These are phyloP conservation scores for Rosa rugosa DNA, from an alignment of 306 rosid genomes.

Conservation along the genomic window DNA sequence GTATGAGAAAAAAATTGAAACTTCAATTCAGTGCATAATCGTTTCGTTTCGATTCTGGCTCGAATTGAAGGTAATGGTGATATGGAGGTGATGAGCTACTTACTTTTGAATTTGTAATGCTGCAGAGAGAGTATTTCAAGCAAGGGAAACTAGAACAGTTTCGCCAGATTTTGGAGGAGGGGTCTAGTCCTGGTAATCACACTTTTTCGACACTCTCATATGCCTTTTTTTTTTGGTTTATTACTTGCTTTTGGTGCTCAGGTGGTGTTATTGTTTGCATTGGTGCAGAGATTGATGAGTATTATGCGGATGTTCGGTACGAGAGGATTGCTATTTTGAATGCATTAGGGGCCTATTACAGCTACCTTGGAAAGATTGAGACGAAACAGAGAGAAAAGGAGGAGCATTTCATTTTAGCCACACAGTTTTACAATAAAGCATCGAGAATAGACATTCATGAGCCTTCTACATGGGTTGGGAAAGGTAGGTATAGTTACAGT, in stretches of 20 bases:
- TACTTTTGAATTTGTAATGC: conserved; percentile 5
- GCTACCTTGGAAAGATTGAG: conserved; percentile 96
- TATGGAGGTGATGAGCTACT: not conserved
- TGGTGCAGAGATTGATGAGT: conserved; percentile 88
- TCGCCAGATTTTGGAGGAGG: conserved; percentile 94
- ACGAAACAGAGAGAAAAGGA: conserved; percentile 97
- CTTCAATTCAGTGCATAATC: not conserved
- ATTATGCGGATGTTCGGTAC: conserved; percentile 93
- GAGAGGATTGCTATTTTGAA: conserved; percentile 98
- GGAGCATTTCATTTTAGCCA: conserved; percentile 94
- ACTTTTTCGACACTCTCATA: not conserved
- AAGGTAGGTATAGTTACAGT: conserved; percentile 49
- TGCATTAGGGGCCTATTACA: conserved; percentile 93
- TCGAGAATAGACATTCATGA: conserved; percentile 97
- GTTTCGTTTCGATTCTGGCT: not conserved
- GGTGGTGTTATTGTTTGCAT: not conserved
- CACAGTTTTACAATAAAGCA: conserved; percentile 96
- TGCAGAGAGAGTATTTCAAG: conserved; percentile 96
- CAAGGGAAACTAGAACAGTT: conserved; percentile 91
- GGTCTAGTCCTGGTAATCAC: conserved; percentile 85
- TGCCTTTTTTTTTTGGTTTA: not conserved
- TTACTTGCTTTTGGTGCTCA: not conserved
- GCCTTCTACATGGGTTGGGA: conserved; percentile 98
- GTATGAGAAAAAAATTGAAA: not conserved
- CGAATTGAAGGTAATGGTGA: not conserved